Evolutionary conservation across 345 rosid species (phyloP).

Genomic region (Cardamine resedifolia): DNA sequence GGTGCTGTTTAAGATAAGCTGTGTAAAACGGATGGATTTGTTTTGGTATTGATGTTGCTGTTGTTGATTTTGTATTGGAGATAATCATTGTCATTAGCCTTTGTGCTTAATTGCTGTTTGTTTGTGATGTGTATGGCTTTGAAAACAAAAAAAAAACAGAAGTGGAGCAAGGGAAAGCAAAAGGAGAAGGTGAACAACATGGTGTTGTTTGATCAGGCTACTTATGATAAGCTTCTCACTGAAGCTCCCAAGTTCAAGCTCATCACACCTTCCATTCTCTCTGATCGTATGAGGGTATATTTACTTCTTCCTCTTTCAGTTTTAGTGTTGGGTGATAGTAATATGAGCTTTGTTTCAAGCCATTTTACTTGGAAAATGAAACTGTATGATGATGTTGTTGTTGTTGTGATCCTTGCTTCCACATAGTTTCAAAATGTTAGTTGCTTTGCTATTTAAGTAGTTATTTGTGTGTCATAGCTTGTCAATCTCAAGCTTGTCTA

Average conservation of each 20-base stretch:
- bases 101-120: neutral
- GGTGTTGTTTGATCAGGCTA: slow-evolving; percentile 82
- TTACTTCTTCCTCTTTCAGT: neutral
- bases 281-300: slow-evolving; percentile 79
- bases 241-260: slow-evolving; percentile 86
- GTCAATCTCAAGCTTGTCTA: neutral
- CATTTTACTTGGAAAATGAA: neutral
- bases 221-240: slow-evolving; percentile 74
- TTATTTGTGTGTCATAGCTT: neutral
- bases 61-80: neutral
- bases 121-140: neutral
- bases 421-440: neutral
- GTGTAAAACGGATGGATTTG: neutral
- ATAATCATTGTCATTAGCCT: neutral
- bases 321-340: neutral
- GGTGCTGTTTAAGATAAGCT: neutral
- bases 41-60: neutral
- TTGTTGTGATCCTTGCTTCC: neutral
- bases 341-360: neutral
- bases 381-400: neutral
- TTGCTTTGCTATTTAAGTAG: neutral
- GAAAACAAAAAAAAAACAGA: slow-evolving; percentile 39
- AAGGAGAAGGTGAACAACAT: slow-evolving; percentile 96
- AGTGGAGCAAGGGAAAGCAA: slow-evolving; percentile 93
- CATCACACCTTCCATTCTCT: slow-evolving; percentile 77